Evolutionary conservation across 176 grass and related monocot genomes (phyloP).

Genomic region (Musa itinerans): DNA sequence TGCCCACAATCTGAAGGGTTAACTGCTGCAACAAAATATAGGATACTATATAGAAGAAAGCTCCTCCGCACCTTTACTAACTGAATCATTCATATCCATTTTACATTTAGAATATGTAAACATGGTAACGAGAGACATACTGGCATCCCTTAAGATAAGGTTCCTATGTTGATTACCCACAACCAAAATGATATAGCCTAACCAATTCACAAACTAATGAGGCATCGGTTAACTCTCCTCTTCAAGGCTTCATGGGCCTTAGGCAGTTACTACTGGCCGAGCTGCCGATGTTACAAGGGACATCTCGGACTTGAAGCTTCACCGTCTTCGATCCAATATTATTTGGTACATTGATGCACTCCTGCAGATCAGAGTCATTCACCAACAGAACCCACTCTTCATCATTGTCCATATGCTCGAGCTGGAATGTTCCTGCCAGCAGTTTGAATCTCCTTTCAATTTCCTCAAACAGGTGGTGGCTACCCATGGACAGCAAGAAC

Average conservation of each 20-base stretch:
- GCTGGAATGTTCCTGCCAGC: constrained; percentile 41
- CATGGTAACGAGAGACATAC: background rate
- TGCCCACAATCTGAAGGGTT: background rate
- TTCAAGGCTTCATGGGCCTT: constrained; percentile 25
- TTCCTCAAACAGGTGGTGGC: constrained; percentile 58
- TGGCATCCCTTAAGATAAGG: background rate
- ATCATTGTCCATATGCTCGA: constrained; percentile 79
- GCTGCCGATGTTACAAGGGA: constrained; percentile 29
- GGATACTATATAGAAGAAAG: background rate
- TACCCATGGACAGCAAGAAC: constrained; percentile 48
- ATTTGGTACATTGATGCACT: constrained; percentile 77
- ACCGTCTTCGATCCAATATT: constrained; percentile 34
- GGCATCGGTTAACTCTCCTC: too few species aligned
- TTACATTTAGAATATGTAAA: background rate
- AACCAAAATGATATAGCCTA: background rate
- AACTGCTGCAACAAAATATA: background rate
- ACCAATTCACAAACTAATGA: background rate
- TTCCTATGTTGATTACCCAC: background rate
- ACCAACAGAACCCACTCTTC: constrained; percentile 89
- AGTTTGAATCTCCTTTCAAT: constrained; percentile 78
- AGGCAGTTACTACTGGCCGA: constrained; percentile 56
- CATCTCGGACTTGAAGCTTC: constrained; percentile 63
- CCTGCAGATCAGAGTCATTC: constrained; percentile 56
- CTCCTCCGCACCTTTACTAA: background rate
- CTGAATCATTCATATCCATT: background rate